Percentiles rank a stretch among this genome's conserved stretches.
These are phyloP conservation scores for Trypanosoma lewisi DNA, from an alignment of 208 protist genomes.

Conservation along the genomic window DNA sequence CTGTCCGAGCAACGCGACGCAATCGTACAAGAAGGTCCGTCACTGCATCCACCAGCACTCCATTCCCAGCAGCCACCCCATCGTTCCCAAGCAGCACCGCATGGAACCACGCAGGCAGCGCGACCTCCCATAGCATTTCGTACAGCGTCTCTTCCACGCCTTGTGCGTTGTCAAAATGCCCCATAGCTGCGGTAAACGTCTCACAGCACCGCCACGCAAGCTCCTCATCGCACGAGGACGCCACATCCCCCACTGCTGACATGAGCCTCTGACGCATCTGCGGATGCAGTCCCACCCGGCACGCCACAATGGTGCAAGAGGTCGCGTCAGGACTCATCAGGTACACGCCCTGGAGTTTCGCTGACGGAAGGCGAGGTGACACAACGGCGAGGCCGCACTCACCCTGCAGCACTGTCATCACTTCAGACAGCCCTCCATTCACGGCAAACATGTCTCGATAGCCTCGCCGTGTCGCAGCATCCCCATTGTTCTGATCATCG, in stretches of 20 bases:
- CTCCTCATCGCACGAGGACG: background rate
- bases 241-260: background rate
- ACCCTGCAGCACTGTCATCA: conserved; percentile 37
- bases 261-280: background rate
- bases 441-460: conserved; percentile 16
- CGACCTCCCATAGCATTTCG: conserved; percentile 40
- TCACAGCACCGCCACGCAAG: conserved; percentile 10
- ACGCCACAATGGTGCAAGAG: conserved; percentile 58
- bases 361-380: background rate
- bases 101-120: conserved; percentile 48
- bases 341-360: conserved; percentile 18
- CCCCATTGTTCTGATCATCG: background rate
- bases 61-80: background rate
- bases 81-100: conserved; percentile 7
- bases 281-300: conserved; percentile 41
- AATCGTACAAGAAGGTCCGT: background rate
- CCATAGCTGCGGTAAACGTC: conserved; percentile 38
- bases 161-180: conserved; percentile 37
- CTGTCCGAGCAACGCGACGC: background rate
- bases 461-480: too few species aligned
- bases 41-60: background rate
- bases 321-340: conserved; percentile 55
- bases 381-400: conserved; percentile 39
- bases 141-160: conserved; percentile 19
- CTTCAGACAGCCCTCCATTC: background rate